These are phyloP conservation scores for Chytridium lagenaria DNA, from an alignment of 371 early-diverging fungal genomes.

Conservation along the genomic window DNA sequence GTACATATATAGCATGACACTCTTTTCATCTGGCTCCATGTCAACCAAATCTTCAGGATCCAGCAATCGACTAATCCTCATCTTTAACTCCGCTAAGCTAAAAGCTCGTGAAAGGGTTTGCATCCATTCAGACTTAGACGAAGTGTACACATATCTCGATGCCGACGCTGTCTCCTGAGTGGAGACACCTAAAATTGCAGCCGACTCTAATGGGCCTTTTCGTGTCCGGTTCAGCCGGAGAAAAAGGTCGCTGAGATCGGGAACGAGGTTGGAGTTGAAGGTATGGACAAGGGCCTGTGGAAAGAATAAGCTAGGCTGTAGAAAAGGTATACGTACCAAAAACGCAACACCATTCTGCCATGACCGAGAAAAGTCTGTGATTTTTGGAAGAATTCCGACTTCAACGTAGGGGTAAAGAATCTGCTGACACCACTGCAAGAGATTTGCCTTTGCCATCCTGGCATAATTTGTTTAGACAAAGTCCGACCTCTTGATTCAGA, in stretches of 20 bases:
- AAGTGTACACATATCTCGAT: not conserved
- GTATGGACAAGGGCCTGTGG: constrained; percentile 60
- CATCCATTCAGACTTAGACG: constrained; percentile 47
- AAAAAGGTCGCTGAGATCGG: constrained; percentile 58
- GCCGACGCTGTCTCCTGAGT: not conserved
- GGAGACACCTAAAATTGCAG: not conserved
- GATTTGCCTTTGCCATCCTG: constrained; percentile 35
- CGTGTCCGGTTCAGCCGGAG: constrained; percentile 11
- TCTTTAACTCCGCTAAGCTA: constrained; percentile 53
- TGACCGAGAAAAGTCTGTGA: constrained; percentile 65
- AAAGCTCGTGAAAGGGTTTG: constrained; percentile 57
- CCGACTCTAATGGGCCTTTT: constrained; percentile 3
- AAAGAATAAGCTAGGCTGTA: not conserved
- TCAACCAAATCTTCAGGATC: constrained; percentile 63
- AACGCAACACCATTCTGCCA: constrained; percentile 74
- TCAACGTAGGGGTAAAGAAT: constrained; percentile 66
- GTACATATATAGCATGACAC: constrained; percentile 63
- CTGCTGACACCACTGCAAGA: constrained; percentile 66
- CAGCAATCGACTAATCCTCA: constrained; percentile 58
- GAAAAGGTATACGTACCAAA: constrained; percentile 44
- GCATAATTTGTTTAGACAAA: not conserved
- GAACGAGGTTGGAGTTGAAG: constrained; percentile 64
- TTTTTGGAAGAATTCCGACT: constrained; percentile 56
- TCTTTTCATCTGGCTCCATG: constrained; percentile 64
- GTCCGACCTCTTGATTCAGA: not conserved